phyloP scores from a whole-genome alignment of 192 early-diverging fungal species.

The Linnemannia exigua region DNA sequence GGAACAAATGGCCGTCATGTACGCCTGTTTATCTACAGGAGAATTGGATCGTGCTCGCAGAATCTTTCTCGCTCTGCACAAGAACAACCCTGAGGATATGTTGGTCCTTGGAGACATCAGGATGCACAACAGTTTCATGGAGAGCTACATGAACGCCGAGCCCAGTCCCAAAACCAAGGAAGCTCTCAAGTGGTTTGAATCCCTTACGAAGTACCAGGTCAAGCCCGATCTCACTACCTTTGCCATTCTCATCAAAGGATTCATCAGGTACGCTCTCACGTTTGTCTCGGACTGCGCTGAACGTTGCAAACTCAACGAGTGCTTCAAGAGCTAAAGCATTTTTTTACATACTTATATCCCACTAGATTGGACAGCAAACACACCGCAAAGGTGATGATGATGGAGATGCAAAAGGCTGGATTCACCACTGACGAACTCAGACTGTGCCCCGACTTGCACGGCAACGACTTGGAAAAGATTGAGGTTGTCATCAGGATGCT shows the following conservation, averaged over 20 bases:
- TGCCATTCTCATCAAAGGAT: conserved; percentile 81
- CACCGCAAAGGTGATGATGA: conserved; percentile 61
- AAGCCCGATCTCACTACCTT: conserved; percentile 79
- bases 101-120: conserved; percentile 73
- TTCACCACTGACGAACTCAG: conserved; percentile 37
- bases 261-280: conserved; percentile 66
- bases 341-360: not conserved
- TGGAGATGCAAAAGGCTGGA: conserved; percentile 61
- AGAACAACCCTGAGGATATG: conserved; percentile 79
- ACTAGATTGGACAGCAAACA: conserved; percentile 60
- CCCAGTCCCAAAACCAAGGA: conserved; percentile 65
- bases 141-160: conserved; percentile 70
- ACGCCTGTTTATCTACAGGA: conserved; percentile 83
- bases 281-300: conserved; percentile 4
- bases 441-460: conserved; percentile 35
- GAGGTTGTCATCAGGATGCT: conserved; percentile 28
- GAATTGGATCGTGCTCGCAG: conserved; percentile 80
- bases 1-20: conserved; percentile 83
- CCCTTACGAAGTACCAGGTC: conserved; percentile 66
- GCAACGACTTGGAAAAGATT: conserved; percentile 42
- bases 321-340: not conserved
- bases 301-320: conserved; percentile 8
- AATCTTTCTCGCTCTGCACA: conserved; percentile 75
- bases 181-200: conserved; percentile 81
- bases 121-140: conserved; percentile 89